Percentiles rank a stretch among this genome's conserved stretches.
Evolutionary conservation across 2,329 filamentous ascomycete species (phyloP).

Genomic region (Davidsoniella neocaledoniae): DNA sequence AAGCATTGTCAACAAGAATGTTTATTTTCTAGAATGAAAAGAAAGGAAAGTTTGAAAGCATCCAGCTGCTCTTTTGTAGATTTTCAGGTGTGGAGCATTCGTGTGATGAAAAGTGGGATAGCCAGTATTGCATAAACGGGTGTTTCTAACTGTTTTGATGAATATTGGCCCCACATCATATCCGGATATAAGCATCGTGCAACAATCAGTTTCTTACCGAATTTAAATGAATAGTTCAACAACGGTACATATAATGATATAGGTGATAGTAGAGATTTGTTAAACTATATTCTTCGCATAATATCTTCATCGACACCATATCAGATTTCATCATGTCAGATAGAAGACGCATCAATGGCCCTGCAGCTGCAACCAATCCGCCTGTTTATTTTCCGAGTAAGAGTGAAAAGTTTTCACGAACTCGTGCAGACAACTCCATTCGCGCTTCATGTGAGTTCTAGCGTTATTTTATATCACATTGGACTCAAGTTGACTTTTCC

Average conservation of each 20-base stretch:
- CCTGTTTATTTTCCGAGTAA: slow-evolving; percentile 48
- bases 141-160: neutral
- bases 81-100: slow-evolving; percentile 6
- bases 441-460: slow-evolving; percentile 64
- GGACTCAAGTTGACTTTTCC: neutral
- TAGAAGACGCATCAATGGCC: slow-evolving; percentile 78
- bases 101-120: slow-evolving; percentile 6
- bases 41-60: neutral
- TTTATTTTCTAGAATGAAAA: neutral
- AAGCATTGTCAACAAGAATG: neutral
- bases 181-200: neutral
- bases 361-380: slow-evolving; percentile 56
- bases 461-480: neutral
- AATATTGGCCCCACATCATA: neutral
- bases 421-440: slow-evolving; percentile 50
- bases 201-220: neutral
- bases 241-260: too few species aligned
- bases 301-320: neutral
- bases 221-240: neutral
- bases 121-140: neutral
- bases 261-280: too few species aligned
- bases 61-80: slow-evolving; percentile 6
- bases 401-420: slow-evolving; percentile 28
- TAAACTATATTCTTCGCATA: neutral
- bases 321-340: slow-evolving; percentile 47